A percentile compares a stretch with the other conserved stretches of the same genome.
Conservation (phyloP, 2,329 filamentous ascomycete species). For the Byssochlamys sp. region DNA sequence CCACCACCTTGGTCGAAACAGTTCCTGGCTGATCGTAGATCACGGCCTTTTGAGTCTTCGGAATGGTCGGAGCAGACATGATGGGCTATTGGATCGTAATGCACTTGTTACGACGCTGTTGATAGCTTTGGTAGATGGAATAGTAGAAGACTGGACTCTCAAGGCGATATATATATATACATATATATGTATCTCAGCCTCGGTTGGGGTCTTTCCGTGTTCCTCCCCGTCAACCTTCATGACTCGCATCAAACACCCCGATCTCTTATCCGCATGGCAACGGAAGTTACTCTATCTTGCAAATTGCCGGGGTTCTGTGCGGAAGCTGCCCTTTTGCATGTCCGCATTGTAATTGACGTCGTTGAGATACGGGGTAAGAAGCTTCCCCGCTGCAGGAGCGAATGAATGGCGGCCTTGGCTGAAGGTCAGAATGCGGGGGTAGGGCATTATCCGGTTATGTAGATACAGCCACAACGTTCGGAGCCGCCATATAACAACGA, state of each 20-base stretch:
- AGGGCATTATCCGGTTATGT: not conserved
- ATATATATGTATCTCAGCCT: not conserved
- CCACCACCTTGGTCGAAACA: slow-evolving; percentile 55
- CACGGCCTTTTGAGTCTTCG: slow-evolving; percentile 53
- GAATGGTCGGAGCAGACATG: slow-evolving; percentile 20
- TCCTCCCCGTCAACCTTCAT: not conserved
- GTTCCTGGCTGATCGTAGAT: slow-evolving; percentile 58
- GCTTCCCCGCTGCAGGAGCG: not conserved
- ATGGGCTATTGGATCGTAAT: not conserved
- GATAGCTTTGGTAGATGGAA: not conserved
- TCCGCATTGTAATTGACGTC: not conserved
- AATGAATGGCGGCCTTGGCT: not conserved
- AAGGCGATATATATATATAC: not conserved
- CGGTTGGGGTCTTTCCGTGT: not conserved
- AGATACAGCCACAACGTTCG: not conserved
- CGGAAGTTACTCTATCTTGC: not conserved
- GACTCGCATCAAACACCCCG: not conserved
- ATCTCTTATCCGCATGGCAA: not conserved
- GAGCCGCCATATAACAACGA: not conserved
- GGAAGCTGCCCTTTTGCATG: not conserved
- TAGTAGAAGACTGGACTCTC: not conserved
- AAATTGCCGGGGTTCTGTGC: not conserved
- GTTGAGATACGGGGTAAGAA: not conserved
- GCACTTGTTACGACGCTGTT: not conserved
- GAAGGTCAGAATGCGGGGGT: not conserved